Percentiles rank a stretch among this genome's conserved stretches.
phyloP scores from a whole-genome alignment of 805 yeast genomes.

The Myxozyma kluyveri region DNA sequence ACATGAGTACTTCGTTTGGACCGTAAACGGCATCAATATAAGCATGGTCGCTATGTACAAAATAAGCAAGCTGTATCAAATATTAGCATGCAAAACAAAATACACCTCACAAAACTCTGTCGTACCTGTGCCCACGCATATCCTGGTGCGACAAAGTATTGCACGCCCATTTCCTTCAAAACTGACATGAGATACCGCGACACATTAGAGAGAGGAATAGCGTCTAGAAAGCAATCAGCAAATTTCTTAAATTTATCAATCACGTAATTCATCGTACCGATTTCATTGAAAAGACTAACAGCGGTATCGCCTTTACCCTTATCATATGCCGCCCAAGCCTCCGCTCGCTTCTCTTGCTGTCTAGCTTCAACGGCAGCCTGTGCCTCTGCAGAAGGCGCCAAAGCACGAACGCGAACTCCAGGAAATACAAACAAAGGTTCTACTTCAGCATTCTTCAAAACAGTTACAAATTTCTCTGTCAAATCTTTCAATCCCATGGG shows the following conservation, averaged over 20 bases:
- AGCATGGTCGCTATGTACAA: slow-evolving; percentile 48
- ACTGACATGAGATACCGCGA: slow-evolving; percentile 45
- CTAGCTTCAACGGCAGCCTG: slow-evolving; percentile 25
- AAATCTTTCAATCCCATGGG: slow-evolving; percentile 59
- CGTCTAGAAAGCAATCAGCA: slow-evolving; percentile 2
- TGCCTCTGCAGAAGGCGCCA: slow-evolving; percentile 21
- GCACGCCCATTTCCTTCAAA: slow-evolving; percentile 55
- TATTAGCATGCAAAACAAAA: neutral
- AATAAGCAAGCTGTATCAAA: slow-evolving; percentile 58
- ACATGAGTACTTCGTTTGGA: slow-evolving; percentile 72
- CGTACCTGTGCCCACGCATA: slow-evolving; percentile 54
- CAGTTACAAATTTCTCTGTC: slow-evolving; percentile 60
- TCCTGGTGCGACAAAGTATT: slow-evolving; percentile 78
- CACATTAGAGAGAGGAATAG: slow-evolving; percentile 16
- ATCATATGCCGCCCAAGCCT: slow-evolving; percentile 45
- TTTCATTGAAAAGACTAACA: slow-evolving; percentile 34
- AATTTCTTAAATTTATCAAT: neutral
- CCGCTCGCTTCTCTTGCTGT: slow-evolving; percentile 39
- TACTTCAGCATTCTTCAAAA: slow-evolving; percentile 58
- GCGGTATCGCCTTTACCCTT: slow-evolving; percentile 39
- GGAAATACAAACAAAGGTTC: slow-evolving; percentile 78
- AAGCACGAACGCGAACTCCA: slow-evolving; percentile 43
- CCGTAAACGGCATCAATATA: slow-evolving; percentile 77
- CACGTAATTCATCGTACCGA: slow-evolving; percentile 15
- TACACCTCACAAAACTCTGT: neutral